Evolutionary conservation across 2,329 filamentous ascomycete genomes (phyloP), one percentile per base, ranked within the genome.

Genomic region (Nigrospora oryzae): DNA sequence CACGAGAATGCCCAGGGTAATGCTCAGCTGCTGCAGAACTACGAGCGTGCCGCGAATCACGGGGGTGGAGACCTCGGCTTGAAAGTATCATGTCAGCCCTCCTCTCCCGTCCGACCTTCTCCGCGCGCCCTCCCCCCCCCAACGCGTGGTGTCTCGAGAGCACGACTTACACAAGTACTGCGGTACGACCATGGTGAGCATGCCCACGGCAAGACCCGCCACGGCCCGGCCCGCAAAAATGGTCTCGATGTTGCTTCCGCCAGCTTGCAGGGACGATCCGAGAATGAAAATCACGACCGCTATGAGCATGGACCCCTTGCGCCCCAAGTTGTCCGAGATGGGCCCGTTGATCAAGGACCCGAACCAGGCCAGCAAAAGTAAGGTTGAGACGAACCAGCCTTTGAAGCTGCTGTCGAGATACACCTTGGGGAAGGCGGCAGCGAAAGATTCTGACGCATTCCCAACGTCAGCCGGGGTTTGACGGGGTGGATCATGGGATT

Each of bases 301-400:
- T 3, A 63, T 41, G 7, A 65, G 50, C 41, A 67, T 65, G 6
- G 61, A 62, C 3, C 62, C 56, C 43, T 62, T 64, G 17, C 64
- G 54, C 1, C 57, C 58, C 19, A 65, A 44, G 3, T 50, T 53
- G 45, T 67, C 64, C 23, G 64, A 63, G 23, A 67, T 17, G 19
- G 67, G 61, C 1, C 67, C 66, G 44, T 67, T 67, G 47, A 63
- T 42, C 23, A 76, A 58, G 2, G 72, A 73, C 3, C 73, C 73
- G 40, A 72, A 55, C 69, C 69, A 74, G 5, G 71, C 72, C 40
- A 67, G 58, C 1, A 76, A 57, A 11, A 73, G 54, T 5, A 77
- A 56, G 2, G 66, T 70, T 6, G 73, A 73, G 2, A 74, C 70
- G 43, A 75, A 73, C 71, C 73, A 75, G 31, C 71, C 72, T 48